Conservation (phyloP, 2,329 filamentous ascomycete species). For the Penicillium crustosum region DNA sequence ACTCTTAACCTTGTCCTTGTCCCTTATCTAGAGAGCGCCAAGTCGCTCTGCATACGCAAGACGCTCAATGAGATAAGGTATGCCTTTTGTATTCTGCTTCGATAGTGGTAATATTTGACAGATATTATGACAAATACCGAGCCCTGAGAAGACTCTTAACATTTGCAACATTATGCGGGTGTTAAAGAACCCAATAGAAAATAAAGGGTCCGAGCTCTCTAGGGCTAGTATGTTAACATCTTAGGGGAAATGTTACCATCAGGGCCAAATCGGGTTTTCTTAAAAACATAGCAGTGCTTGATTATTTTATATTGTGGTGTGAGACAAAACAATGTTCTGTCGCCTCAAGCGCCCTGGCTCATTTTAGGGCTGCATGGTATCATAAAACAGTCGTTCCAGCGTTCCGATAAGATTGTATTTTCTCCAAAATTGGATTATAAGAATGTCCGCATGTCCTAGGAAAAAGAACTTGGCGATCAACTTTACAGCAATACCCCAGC, state of each 20-base stretch:
- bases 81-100: background rate
- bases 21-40: background rate
- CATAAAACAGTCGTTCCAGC: background rate
- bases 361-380: constrained; percentile 1
- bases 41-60: background rate
- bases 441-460: background rate
- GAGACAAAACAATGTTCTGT: background rate
- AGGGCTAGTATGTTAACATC: background rate
- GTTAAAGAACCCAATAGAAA: background rate
- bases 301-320: background rate
- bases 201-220: background rate
- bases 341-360: background rate
- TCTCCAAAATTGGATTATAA: background rate
- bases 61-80: background rate
- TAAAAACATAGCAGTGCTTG: background rate
- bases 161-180: background rate
- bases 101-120: background rate
- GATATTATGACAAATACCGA: background rate
- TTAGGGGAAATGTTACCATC: constrained; percentile 1
- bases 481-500: background rate
- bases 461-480: background rate
- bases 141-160: background rate
- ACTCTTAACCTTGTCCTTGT: background rate
- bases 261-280: background rate
- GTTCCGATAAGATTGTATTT: background rate